Evolutionary conservation across 768 basidiomycete genomes (phyloP).

Genomic region (Cystofilobasidium capitatum): DNA sequence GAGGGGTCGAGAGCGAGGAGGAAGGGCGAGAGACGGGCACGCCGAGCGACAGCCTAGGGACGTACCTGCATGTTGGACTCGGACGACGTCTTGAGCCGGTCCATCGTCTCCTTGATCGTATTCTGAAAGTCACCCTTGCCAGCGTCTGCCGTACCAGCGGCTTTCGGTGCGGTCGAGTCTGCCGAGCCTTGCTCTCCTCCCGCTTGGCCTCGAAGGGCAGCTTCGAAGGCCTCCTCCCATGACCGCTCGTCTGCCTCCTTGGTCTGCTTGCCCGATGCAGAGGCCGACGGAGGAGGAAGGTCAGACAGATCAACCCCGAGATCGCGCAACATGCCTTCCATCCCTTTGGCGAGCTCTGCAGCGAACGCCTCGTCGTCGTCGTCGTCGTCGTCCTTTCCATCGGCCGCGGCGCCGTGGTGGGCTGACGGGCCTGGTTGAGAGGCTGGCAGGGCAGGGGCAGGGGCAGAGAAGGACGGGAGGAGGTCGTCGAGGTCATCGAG

Average conservation of each 20-base stretch:
- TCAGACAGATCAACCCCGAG: slow-evolving; percentile 32
- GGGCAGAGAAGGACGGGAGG: slow-evolving; percentile 31
- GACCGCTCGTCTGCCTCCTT: slow-evolving; percentile 40
- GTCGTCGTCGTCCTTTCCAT: slow-evolving; percentile 30
- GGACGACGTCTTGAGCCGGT: slow-evolving; percentile 51
- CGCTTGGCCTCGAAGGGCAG: slow-evolving; percentile 47
- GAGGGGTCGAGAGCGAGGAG: no score
- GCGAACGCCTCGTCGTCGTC: slow-evolving; percentile 40
- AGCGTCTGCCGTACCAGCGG: slow-evolving; percentile 23
- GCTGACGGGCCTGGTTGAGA: slow-evolving; percentile 30
- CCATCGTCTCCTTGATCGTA: slow-evolving; percentile 61
- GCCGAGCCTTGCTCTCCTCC: not conserved
- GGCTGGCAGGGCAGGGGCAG: slow-evolving; percentile 25
- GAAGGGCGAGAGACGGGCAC: no score
- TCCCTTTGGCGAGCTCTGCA: slow-evolving; percentile 43
- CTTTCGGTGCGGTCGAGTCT: slow-evolving; percentile 11
- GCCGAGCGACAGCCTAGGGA: no score
- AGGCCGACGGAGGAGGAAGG: not conserved
- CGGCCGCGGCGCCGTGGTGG: slow-evolving; percentile 10
- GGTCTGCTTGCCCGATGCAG: not conserved
- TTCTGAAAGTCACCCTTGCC: slow-evolving; percentile 50
- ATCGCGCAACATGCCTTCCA: slow-evolving; percentile 46
- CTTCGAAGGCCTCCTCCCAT: slow-evolving; percentile 63
- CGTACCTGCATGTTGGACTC: slow-evolving; percentile 3
- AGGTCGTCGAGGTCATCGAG: slow-evolving; percentile 24